Base-by-base conservation (phyloP, 2,329 filamentous ascomycete genomes). In the Gaeumannomyces sp. region DNA sequence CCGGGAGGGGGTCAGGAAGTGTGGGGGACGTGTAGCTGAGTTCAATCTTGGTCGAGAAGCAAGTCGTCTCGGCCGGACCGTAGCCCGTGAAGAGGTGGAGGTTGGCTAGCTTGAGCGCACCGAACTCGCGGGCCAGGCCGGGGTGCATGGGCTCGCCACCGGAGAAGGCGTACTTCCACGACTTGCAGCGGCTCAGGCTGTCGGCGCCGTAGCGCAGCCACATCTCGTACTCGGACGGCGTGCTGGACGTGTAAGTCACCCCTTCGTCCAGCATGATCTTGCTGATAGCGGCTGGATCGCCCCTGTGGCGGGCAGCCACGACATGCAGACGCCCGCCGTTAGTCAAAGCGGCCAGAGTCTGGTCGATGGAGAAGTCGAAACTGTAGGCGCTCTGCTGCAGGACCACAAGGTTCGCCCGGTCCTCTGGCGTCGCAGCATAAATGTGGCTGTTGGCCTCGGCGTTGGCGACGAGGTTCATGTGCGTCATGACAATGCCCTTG, bases 401-500 rank as follows among this genome's bases (percentile, higher is more conserved):
- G 10, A 76, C 67, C 1, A 35, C 33, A 10, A 35, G 33, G 33
- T 35, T 13, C 7, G 33, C 33, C 33, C 33, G 7, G 57, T 59
- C 57, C 64, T 64, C 28, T 76, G 72, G 13, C 57, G 27, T 61
- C 64, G 64, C n/a, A 60, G 28, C 28, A 67, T 68, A 67, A 0
- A 75, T 60, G 0, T 68, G 65, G 8, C 66, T 67, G 13, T 66
- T 65, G 19, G 67, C 68, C 57, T 73, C 73, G 13, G 74, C 66
- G 25, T 70, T 66, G 65, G 75, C 76, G 3, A 67, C 56, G 3
- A 79, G 65, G 27, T 67, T 71, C 4, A 59, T 62, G 62, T 78
- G 75, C 0, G 59, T 66, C 10, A 79, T 66, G 1, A 73, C 58
- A n/a, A 81, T 74, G 7, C 78, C 79, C 69, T 81, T 82, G 2